Evolutionary conservation across 1,139 yeast genomes (phyloP), one percentile per base, ranked within the genome.

Genomic region (Torulaspora pretoriensis): DNA sequence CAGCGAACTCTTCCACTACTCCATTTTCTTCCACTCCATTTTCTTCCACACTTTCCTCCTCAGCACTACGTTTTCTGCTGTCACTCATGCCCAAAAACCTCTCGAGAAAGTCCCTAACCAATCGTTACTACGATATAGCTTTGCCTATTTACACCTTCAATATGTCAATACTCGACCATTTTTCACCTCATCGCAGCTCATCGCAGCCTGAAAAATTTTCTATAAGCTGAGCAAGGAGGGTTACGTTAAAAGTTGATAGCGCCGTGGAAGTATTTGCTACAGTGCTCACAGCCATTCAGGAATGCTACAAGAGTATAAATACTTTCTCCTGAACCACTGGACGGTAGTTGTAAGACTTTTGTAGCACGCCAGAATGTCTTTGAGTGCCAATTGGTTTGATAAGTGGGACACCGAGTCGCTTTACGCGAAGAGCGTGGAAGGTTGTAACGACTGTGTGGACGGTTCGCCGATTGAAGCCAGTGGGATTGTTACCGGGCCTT

Each of bases 401-500:
- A 47, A 45, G 4, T 61, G 65, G 65, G 52, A 59, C 33, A 42
- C 58, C 4, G 47, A 53, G 22, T 26, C 44, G 10, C 42, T 57
- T 12, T 60, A 59, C 26, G 51, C 45, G 17, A 49, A 50, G 5
- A 38, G 48, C 16, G 59, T 60, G 10, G 40, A 43, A 7, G 53
- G 46, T 13, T 49, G 58, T 36, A 52, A 59, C 38, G 45, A 47
- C 9, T 56, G 61, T 40, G 45, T 43, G 9, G 50, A 48, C 4
- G 43, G 41, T 2, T 56, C 63, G 2, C 61, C 63, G 1, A 49
- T 57, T 23, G 38, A 29, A 5, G 34, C 43, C 1, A 7, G 28
- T 4, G 64, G 65, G 5, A 47, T 62, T 13, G 55, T 60, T 1
- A 83, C 92, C 61, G 97, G 97, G 1, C 97, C 97, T 0, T 70